A percentile compares a stretch with the other conserved stretches of the same genome.
These are phyloP conservation scores for Stagonosporopsis chrysanthemi DNA, from an alignment of 2,329 filamentous ascomycete species.

Conservation along the genomic window DNA sequence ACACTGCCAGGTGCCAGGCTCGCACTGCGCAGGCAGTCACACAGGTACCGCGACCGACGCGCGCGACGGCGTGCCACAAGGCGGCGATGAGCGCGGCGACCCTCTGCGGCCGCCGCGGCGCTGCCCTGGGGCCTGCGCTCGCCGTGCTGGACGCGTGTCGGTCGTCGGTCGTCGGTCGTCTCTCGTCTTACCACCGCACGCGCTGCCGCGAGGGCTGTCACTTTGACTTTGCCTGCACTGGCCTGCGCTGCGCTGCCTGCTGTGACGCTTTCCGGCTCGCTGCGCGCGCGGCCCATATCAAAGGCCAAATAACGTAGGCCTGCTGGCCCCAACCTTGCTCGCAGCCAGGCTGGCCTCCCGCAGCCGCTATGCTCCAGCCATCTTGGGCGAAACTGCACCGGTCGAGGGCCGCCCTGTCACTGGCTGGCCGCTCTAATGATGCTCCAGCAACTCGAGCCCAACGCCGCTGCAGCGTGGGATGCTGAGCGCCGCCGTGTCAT, in stretches of 20 bases:
- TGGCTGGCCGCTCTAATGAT: conserved; percentile 20
- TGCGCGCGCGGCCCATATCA: conserved; percentile 20
- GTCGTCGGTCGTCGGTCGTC: not conserved
- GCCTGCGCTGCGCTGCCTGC: too few species aligned
- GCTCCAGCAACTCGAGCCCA: conserved; percentile 22
- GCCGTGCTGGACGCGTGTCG: conserved; percentile 6
- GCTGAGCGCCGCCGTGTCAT: conserved; percentile 12
- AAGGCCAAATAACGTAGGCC: conserved; percentile 23
- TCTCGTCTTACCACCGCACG: conserved; percentile 10
- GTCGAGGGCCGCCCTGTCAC: conserved; percentile 23
- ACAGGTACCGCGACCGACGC: conserved; percentile 26
- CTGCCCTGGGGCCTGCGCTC: not conserved
- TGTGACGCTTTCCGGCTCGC: not conserved
- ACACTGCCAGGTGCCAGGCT: conserved; percentile 15
- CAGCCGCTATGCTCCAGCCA: conserved; percentile 31
- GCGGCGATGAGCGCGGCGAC: not conserved
- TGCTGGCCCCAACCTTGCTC: conserved; percentile 9
- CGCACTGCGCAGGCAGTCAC: conserved; percentile 19
- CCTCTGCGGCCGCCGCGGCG: not conserved
- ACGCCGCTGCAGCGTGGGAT: conserved; percentile 26
- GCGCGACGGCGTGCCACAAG: conserved; percentile 17
- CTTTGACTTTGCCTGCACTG: conserved; percentile 10
- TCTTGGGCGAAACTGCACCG: conserved; percentile 22
- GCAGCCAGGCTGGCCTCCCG: conserved; percentile 25
- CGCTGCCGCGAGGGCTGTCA: not conserved